A percentile compares a stretch with the other conserved stretches of the same genome.
Conservation (phyloP, 2,329 filamentous ascomycete genomes). For the Neurospora sp. region DNA sequence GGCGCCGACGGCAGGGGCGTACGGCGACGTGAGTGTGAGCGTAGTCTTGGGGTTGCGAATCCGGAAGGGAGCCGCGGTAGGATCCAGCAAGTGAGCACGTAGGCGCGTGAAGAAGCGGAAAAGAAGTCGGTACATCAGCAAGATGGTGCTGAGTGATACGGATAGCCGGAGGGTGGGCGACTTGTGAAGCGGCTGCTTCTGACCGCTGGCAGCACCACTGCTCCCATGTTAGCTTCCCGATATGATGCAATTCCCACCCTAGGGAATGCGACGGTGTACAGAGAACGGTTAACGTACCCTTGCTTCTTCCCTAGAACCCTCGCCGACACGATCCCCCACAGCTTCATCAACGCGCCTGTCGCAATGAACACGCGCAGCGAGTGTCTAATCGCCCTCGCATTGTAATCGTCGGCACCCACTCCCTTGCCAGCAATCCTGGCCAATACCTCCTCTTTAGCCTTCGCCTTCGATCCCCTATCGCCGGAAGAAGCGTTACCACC, state of each 20-base stretch:
- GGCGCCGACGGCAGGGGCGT: conserved; percentile 84
- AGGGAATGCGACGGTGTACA: too few relatives aligned
- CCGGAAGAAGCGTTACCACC: background rate
- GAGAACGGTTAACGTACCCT: conserved; percentile 28
- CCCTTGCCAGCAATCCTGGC: conserved; percentile 12
- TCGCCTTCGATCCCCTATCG: conserved; percentile 15
- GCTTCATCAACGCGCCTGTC: conserved; percentile 53
- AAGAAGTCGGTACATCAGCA: conserved; percentile 80
- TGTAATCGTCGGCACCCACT: conserved; percentile 51
- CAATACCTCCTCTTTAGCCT: conserved; percentile 14
- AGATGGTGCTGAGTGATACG: conserved; percentile 71
- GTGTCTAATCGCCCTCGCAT: conserved; percentile 59
- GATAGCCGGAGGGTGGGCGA: conserved; percentile 69
- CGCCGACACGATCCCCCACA: conserved; percentile 44
- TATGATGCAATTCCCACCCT: background rate
- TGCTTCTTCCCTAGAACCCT: conserved; percentile 35
- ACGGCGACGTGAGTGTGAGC: conserved; percentile 65
- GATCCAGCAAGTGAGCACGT: conserved; percentile 66
- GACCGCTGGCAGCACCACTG: conserved; percentile 19
- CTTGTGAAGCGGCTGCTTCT: conserved; percentile 47
- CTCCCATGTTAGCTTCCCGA: background rate
- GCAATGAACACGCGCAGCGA: conserved; percentile 61
- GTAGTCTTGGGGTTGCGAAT: conserved; percentile 71
- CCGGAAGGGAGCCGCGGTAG: conserved; percentile 73
- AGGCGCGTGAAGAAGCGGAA: conserved; percentile 82